Conservation (phyloP, 2,329 filamentous ascomycete genomes). For the Curvularia lunata region DNA sequence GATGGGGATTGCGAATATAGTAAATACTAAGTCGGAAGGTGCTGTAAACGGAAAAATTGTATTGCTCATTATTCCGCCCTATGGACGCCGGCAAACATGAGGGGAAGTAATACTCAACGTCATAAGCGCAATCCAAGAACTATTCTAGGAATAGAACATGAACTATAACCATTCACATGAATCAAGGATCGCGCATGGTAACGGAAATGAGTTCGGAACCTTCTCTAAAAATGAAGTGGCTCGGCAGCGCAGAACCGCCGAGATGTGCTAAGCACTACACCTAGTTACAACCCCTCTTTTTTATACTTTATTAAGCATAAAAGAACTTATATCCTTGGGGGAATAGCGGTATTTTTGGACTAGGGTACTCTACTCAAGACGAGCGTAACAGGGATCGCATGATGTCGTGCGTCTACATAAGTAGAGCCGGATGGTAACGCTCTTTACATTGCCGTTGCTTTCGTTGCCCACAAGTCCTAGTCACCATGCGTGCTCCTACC, state of each 20-base stretch:
- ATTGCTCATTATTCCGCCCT: constrained; percentile 4
- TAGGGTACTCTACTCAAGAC: neutral
- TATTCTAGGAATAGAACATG: neutral
- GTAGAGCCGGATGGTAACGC: neutral
- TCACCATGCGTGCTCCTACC: constrained; percentile 12
- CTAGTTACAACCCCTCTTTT: neutral
- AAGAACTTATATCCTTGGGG: neutral
- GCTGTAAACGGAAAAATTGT: constrained; percentile 13
- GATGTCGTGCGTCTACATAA: neutral
- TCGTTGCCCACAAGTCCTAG: neutral
- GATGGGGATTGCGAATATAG: neutral
- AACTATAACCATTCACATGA: neutral
- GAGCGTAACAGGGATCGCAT: neutral
- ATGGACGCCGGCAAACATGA: neutral
- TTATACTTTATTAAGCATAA: neutral
- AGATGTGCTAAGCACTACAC: neutral
- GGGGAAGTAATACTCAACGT: neutral
- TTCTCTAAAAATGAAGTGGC: neutral
- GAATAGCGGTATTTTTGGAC: neutral
- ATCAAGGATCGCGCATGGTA: neutral
- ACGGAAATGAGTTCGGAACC: neutral
- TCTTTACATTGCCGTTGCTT: too few species aligned
- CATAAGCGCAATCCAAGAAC: neutral
- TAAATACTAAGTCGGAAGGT: neutral
- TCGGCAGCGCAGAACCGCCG: neutral